Evolutionary conservation across 1,284 basidiomycete species (phyloP).

Genomic region (Ustilago nuda): DNA sequence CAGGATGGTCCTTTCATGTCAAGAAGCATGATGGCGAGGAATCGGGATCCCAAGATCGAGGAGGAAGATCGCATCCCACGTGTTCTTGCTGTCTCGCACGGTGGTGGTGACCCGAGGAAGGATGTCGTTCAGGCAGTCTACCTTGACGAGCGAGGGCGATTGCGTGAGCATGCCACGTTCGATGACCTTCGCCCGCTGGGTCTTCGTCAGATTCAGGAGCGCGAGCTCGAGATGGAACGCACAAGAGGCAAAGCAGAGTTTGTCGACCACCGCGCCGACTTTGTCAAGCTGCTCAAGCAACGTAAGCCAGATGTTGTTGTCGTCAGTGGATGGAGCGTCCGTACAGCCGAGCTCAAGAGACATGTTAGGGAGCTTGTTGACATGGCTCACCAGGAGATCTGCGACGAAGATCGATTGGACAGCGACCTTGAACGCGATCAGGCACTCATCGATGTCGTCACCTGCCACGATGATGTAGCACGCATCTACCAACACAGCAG

Average conservation of each 20-base stretch:
- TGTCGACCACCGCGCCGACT: slow-evolving; percentile 72
- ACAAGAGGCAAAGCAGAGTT: slow-evolving; percentile 75
- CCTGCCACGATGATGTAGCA: slow-evolving; percentile 90
- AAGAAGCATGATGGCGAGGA: slow-evolving; percentile 59
- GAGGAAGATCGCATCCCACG: slow-evolving; percentile 80
- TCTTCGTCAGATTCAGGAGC: slow-evolving; percentile 72
- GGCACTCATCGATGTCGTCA: slow-evolving; percentile 74
- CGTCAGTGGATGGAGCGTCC: slow-evolving; percentile 78
- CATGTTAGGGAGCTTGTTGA: slow-evolving; percentile 76
- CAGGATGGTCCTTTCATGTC: slow-evolving; percentile 78
- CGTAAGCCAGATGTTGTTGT: slow-evolving; percentile 89
- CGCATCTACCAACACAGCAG: slow-evolving; percentile 91
- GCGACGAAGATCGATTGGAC: slow-evolving; percentile 53
- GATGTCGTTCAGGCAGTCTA: slow-evolving; percentile 88
- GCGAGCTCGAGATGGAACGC: slow-evolving; percentile 44
- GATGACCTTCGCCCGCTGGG: slow-evolving; percentile 74
- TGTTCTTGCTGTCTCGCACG: slow-evolving; percentile 93
- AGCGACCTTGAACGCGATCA: slow-evolving; percentile 44
- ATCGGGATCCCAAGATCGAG: slow-evolving; percentile 69
- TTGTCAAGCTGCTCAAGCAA: slow-evolving; percentile 82
- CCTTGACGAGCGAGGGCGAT: slow-evolving; percentile 86
- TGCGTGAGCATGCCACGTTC: slow-evolving; percentile 87
- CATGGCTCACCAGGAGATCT: slow-evolving; percentile 70
- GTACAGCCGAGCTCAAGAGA: slow-evolving; percentile 79
- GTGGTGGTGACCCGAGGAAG: slow-evolving; percentile 89